phyloP scores from a whole-genome alignment of 2,329 filamentous ascomycete genomes.

The Mariannaea elegans region DNA sequence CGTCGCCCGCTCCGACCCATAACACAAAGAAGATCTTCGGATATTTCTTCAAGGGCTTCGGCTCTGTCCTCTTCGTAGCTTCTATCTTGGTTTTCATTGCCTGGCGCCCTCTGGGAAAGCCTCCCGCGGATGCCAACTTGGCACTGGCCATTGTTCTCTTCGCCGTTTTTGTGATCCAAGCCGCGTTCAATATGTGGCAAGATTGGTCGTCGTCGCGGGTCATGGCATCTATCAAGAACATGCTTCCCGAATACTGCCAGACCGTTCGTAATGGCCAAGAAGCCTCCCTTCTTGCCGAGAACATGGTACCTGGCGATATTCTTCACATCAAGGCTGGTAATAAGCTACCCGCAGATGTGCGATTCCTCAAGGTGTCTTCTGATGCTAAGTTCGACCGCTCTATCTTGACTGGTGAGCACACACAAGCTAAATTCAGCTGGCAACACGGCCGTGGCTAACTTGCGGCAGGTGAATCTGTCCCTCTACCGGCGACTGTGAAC shows the following conservation, averaged over 20 bases:
- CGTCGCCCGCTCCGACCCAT: slow-evolving; percentile 28
- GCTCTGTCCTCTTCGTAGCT: slow-evolving; percentile 73
- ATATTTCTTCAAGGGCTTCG: slow-evolving; percentile 83
- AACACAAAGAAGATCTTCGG: slow-evolving; percentile 59
- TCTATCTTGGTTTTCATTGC: slow-evolving; percentile 78
- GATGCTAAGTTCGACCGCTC: slow-evolving; percentile 78
- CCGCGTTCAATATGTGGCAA: slow-evolving; percentile 74
- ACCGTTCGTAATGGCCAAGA: slow-evolving; percentile 68
- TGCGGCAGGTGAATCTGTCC: slow-evolving; percentile 67
- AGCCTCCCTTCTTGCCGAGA: slow-evolving; percentile 58
- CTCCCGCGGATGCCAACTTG: slow-evolving; percentile 73
- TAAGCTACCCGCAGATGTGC: slow-evolving; percentile 77
- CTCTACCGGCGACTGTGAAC: slow-evolving; percentile 70
- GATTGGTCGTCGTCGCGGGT: slow-evolving; percentile 81
- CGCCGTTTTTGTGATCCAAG: slow-evolving; percentile 74
- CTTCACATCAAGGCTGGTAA: slow-evolving; percentile 75
- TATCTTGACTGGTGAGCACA: slow-evolving; percentile 61
- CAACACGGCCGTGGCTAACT: not conserved
- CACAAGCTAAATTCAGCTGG: too few species aligned
- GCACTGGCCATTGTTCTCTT: slow-evolving; percentile 78
- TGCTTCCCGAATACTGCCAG: slow-evolving; percentile 79
- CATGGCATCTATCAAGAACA: slow-evolving; percentile 81
- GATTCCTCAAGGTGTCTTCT: slow-evolving; percentile 73
- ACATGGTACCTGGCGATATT: slow-evolving; percentile 78
- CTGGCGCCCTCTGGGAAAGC: slow-evolving; percentile 78